A percentile compares a stretch with the other conserved stretches of the same genome.
phyloP scores from a whole-genome alignment of 306 rosid species.

The Prosopis cineraria region DNA sequence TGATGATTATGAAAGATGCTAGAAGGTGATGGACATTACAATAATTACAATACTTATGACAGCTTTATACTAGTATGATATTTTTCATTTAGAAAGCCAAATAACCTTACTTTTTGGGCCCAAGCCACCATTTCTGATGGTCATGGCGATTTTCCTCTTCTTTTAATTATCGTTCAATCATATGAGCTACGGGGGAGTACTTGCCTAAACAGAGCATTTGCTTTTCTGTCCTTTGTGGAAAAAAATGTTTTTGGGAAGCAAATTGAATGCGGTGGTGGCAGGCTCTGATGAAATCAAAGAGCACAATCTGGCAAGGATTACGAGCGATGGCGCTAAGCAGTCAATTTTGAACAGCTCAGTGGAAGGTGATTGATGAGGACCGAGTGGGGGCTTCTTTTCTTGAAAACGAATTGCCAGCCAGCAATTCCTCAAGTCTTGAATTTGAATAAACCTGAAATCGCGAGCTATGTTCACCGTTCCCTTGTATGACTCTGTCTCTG shows the following conservation, averaged over 20 bases:
- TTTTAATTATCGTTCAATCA: background rate
- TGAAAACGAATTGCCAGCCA: background rate
- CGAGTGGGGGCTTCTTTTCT: background rate
- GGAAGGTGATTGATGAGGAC: constrained; percentile 2
- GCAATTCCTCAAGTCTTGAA: background rate
- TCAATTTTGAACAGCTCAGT: constrained; percentile 18
- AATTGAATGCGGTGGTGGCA: background rate
- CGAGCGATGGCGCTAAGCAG: background rate
- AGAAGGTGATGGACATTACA: no score
- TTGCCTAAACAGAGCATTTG: background rate
- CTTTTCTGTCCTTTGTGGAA: background rate
- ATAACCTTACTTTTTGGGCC: no score
- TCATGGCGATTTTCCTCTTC: background rate
- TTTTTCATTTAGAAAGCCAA: background rate
- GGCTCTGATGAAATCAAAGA: background rate
- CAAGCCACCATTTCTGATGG: background rate
- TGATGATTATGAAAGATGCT: no score
- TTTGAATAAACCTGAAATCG: constrained; percentile 10
- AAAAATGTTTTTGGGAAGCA: background rate
- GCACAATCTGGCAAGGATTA: background rate
- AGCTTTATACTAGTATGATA: no score
- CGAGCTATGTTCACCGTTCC: background rate
- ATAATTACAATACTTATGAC: no score
- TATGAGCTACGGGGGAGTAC: background rate
- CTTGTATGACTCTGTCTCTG: background rate